Evolutionary conservation across 495 filamentous ascomycete species (phyloP), one percentile per base, ranked within the genome.

Genomic region (Friedmanniomyces endolithicus): DNA sequence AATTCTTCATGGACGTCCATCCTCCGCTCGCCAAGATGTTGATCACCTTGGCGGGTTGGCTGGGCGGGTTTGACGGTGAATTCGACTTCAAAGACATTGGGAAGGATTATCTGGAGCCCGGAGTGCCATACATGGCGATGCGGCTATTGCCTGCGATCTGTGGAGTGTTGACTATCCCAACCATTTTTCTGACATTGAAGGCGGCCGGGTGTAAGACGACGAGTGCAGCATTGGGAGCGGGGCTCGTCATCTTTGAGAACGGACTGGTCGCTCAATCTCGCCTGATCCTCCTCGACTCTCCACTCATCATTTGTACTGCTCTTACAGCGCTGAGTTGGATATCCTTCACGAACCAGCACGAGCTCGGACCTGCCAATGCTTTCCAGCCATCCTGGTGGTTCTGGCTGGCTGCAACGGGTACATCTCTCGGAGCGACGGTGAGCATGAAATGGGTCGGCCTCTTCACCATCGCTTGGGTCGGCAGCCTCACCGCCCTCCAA

Each of bases 41-140:
- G 60, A 85, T 98, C 57, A 95, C 92, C 40, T 81, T 98, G 40
- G 89, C 90, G 58, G 92, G 92, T 48, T 98, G 85, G 84, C 71
- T 96, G 48, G 92, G 90, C 59, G 92, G 94, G 22, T 98, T 96
- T 65, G 78, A 96, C 68, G 92, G 92, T 48, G 76, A 86, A 44
- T 98, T 98, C 57, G 92, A 98, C 67, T 98, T 98, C 75, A 98
- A 98, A 74, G 94, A 98, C 62, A 98, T 98, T 74, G 92, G 92
- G 63, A 96, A 96, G 73, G 92, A 98, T 65, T 98, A 98, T 64
- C 65, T 97, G 46, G 94, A 90, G 70, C 87, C 94, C 0, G 82
- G 84, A 20, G 92, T 98, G 44, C 92, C 92, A 12, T 98, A 97
- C 72, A 94, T 98, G 17, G 87, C 92, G 39, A 98, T 98, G 92